phyloP scores from a whole-genome alignment of 164 flowering plant genomes.

The Tetrastigma voinierianum region DNA sequence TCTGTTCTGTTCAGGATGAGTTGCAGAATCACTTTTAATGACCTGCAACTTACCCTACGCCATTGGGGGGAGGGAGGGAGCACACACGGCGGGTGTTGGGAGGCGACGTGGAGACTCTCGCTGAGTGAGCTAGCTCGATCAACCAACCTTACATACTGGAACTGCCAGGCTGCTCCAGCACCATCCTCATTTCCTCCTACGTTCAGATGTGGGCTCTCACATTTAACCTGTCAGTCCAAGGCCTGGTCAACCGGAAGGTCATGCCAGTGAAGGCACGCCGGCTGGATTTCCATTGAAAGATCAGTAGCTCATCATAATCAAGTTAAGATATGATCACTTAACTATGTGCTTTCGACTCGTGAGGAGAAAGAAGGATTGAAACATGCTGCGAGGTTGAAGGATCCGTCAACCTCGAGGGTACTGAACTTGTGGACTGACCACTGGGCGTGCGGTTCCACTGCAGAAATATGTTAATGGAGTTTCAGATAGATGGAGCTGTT shows the following conservation, averaged over 20 bases:
- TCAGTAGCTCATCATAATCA: slow-evolving; percentile 58
- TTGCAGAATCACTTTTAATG: no score
- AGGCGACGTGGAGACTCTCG: no score
- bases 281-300: slow-evolving; percentile 69
- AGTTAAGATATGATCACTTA: slow-evolving; percentile 91
- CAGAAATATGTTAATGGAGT: slow-evolving; percentile 79
- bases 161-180: no score
- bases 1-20: no score
- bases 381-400: slow-evolving; percentile 72
- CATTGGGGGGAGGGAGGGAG: no score
- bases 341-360: slow-evolving; percentile 78
- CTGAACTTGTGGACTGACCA: slow-evolving; percentile 77
- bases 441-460: slow-evolving; percentile 95
- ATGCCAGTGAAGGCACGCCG: slow-evolving; percentile 85
- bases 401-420: slow-evolving; percentile 66
- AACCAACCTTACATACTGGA: no score
- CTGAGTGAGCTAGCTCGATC: no score
- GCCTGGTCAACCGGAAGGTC: no score
- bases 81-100: no score
- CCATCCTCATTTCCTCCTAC: no score
- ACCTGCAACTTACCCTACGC: slow-evolving; percentile 86
- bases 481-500: slow-evolving; percentile 72
- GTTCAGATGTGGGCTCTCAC: no score
- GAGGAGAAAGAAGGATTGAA: slow-evolving; percentile 73
- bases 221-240: no score